phyloP scores from a whole-genome alignment of 1,139 yeast genomes.

The Protomyces macrosporus region DNA sequence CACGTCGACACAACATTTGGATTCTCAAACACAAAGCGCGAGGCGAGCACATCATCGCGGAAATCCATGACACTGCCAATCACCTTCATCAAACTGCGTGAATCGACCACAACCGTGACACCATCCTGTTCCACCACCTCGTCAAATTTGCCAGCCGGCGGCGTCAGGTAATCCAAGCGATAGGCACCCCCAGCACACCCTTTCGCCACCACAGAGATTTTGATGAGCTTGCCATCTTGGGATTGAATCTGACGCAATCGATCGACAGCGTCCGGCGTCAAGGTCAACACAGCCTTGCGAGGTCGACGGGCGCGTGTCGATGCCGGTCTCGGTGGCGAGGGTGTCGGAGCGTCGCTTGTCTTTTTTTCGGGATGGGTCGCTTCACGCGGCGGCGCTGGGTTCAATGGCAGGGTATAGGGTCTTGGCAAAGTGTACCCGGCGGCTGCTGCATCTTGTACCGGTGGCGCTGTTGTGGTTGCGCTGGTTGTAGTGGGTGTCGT shows the following conservation, averaged over 20 bases:
- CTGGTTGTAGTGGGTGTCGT: background rate
- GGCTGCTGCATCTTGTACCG: background rate
- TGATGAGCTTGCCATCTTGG: slow-evolving; percentile 52
- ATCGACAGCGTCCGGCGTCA: slow-evolving; percentile 13
- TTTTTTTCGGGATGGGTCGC: background rate
- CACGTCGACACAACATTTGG: slow-evolving; percentile 97
- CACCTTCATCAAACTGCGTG: slow-evolving; percentile 89
- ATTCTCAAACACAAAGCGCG: slow-evolving; percentile 84
- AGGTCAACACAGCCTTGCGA: slow-evolving; percentile 21
- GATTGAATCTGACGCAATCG: slow-evolving; percentile 9
- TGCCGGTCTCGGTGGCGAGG: background rate
- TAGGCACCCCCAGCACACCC: slow-evolving; percentile 96
- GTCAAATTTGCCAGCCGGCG: slow-evolving; percentile 85
- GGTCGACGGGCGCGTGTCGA: slow-evolving; percentile 19
- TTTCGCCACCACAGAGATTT: slow-evolving; percentile 90
- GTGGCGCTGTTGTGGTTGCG: background rate
- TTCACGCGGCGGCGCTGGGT: background rate
- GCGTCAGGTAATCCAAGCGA: slow-evolving; percentile 74
- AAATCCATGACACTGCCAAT: slow-evolving; percentile 99
- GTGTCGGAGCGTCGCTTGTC: background rate
- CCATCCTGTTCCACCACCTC: slow-evolving; percentile 85
- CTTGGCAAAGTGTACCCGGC: background rate
- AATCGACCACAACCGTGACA: slow-evolving; percentile 74
- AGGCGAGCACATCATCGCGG: slow-evolving; percentile 85
- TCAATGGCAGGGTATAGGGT: background rate